These are phyloP conservation scores for Epipyxis sp. DNA, from an alignment of 108 stramenopile species.

Conservation along the genomic window DNA sequence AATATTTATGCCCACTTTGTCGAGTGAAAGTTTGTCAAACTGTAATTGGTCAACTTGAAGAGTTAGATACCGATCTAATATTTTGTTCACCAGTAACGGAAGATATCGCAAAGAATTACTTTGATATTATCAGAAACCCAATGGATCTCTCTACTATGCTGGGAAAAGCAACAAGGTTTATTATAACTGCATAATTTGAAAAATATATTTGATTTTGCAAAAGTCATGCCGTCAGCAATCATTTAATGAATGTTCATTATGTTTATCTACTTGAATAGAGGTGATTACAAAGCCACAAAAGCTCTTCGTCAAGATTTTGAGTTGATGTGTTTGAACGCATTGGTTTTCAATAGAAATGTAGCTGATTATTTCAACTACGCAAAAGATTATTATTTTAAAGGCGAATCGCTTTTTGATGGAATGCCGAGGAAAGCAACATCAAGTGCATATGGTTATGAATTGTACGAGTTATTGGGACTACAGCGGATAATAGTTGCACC, in stretches of 20 bases:
- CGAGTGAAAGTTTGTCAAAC: neutral
- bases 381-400: constrained; percentile 53
- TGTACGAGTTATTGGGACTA: neutral
- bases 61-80: constrained; percentile 60
- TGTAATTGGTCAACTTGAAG: constrained; percentile 36
- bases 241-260: too few species aligned
- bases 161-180: constrained; percentile 50
- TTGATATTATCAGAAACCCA: constrained; percentile 48
- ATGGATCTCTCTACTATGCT: constrained; percentile 58
- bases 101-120: constrained; percentile 62
- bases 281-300: constrained; percentile 58
- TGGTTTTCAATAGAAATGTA: constrained; percentile 67
- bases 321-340: constrained; percentile 73
- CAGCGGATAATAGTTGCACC: neutral
- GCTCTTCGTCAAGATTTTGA: constrained; percentile 74
- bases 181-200: too few species aligned
- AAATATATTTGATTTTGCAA: too few species aligned
- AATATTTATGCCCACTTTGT: constrained; percentile 25
- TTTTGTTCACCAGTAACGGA: constrained; percentile 79
- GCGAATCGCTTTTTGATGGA: neutral
- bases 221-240: too few species aligned
- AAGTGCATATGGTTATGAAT: constrained; percentile 6
- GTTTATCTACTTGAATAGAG: too few species aligned
- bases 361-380: constrained; percentile 66
- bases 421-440: neutral